Evolutionary conservation across 768 basidiomycete genomes (phyloP), one percentile per base, ranked within the genome.

Genomic region (Pluteus cervinus): DNA sequence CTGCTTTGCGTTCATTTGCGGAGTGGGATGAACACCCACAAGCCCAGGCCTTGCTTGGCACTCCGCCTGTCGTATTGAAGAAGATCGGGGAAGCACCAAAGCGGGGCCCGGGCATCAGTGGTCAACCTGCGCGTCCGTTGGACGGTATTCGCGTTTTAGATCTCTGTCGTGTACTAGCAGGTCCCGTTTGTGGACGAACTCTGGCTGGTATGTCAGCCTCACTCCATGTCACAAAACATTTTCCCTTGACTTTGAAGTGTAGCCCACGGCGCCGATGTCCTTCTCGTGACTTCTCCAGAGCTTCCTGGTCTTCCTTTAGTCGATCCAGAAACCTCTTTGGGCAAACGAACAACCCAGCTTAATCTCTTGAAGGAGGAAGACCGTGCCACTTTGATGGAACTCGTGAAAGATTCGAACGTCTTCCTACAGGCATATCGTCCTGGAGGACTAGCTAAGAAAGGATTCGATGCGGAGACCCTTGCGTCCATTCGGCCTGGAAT

Each of bases 371-470:
- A 30, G 2, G 16, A 44, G 5, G 16, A 41, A 1, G 71, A 71
- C 36, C 46, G 42, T 7, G 46, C 51, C 7, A 61, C 36, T 6
- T 59, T 78, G 4, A 39, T 38, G 14, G 29, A 40, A 1, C 63
- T 82, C 1, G 54, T 63, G 12, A 43, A 49, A 28, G 61, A 62
- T 17, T 61, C 69, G 1, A 73, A 80, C 45, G 75, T 81, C 7
- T 80, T 81, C 50, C 49, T 82, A 10, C 79, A 82, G 45, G 65
- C 71, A 3, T 81, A 79, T 51, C 65, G 76, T 8, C 76, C 79
- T 0, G 68, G 68, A 2, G 69, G 69, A 0, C 51, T 80, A 10
- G 56, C 55, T 6, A 55, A 43, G 3, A 72, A 69, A 39, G 75
- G 75, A 0, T 78, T 79, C 44, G 66, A 73, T 0, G 48, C 61